phyloP scores from a whole-genome alignment of 1,284 basidiomycete species.

The Pseudozyma sp. region DNA sequence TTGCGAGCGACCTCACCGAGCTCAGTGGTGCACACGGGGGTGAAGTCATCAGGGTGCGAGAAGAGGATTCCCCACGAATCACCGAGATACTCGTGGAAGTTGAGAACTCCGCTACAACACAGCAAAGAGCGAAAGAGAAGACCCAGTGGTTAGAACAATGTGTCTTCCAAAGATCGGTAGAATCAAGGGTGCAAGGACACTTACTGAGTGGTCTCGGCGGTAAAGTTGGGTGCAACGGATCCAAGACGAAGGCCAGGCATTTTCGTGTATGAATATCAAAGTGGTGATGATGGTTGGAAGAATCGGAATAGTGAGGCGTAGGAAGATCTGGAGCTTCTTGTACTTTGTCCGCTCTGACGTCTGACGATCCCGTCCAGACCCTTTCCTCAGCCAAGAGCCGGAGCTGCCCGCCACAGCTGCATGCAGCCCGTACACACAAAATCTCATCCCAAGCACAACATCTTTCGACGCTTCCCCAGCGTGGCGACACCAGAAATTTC shows the following conservation, averaged over 20 bases:
- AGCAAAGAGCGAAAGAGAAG: background rate
- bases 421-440: no score
- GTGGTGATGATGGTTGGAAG: constrained; percentile 1
- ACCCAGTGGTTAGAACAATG: background rate
- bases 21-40: constrained; percentile 79
- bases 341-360: constrained; percentile 4
- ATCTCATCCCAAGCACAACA: no score
- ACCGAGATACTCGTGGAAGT: constrained; percentile 91
- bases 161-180: background rate
- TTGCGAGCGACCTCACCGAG: constrained; percentile 92
- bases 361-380: background rate
- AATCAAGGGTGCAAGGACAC: constrained; percentile 5
- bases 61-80: constrained; percentile 79
- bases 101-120: constrained; percentile 52
- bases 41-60: constrained; percentile 80
- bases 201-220: constrained; percentile 66
- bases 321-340: constrained; percentile 14
- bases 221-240: constrained; percentile 66
- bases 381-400: no score
- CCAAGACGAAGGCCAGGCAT: constrained; percentile 66
- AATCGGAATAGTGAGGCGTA: no score
- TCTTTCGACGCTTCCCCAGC: no score
- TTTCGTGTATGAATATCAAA: constrained; percentile 60
- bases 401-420: no score
- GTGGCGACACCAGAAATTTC: no score